Evolutionary conservation across 2,329 filamentous ascomycete genomes (phyloP), one percentile per base, ranked within the genome.

Genomic region (Calycina herbarum): DNA sequence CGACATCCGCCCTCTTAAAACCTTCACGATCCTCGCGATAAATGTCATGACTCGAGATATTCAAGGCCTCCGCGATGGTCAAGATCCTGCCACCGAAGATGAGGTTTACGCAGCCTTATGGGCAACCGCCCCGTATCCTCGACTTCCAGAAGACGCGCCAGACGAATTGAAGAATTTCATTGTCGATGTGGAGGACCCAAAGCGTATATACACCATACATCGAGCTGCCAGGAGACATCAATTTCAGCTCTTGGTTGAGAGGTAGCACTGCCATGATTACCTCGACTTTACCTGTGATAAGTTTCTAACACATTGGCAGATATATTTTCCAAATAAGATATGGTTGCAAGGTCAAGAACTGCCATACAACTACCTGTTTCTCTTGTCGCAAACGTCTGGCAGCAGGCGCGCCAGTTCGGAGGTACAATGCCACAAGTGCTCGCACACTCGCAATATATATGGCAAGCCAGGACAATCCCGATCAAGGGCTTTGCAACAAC

Each of bases 311-410:
- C 64, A 6, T 64, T 24, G n/a, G 29, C 69, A 94, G 91, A 73
- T 96, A 91, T 75, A 87, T 94, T 60, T 82, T 86, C 40, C 93
- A 97, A 78, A 85, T 97, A n/a, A 86, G 93, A 64, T 85, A 91
- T 70, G 93, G 93, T 69, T 97, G 93, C 76, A 86, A 86, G 68
- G 86, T 85, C 69, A 80, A 83, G 62, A 81, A 83, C 61, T 97
- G 93, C 78, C 82, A 82, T 42, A 94, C 88, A 1, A 79, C 92
- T 15, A 94, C 92, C 15, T 97, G 93, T 79, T 90, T 94, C 74
- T 93, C 89, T 67, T 93, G 86, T 76, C 87, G 91, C 64, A 90
- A 85, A 77, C 85, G 90, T 70, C 79, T 89, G 51, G 84, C 86
- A 31, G 86, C 84, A 40, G 86, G 86, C 69, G 85, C 85, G 0